Evolutionary conservation across 495 filamentous ascomycete genomes (phyloP), one percentile per base, ranked within the genome.

Genomic region (Lasiosphaeria hispida): DNA sequence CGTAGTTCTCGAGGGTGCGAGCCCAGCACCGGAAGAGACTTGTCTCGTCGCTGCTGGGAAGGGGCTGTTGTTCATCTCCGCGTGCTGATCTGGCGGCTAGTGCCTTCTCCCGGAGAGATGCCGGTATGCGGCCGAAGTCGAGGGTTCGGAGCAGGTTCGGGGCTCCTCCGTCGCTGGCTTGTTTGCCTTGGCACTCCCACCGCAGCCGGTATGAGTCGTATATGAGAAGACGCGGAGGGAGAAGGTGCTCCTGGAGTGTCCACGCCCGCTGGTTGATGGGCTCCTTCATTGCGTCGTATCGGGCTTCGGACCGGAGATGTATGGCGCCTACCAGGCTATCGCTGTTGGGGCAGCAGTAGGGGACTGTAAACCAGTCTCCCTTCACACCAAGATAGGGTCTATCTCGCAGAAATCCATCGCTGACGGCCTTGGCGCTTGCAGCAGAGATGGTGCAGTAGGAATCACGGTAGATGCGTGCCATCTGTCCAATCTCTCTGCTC

Each of bases 391-490:
- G 23, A 30, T 30, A 30, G 23, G 23, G 23, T 30, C 23, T 30
- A 5, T 30, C 23, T 30, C 5, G 23, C 23, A 30, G 23, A 30
- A 30, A 30, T 5, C 23, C 23, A 30, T 45, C 9, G 2, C 4
- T 18, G 15, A 17, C 42, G 14, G 42, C 15, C 4, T 14, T 10
- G 13, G 11, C 42, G 42, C 23, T 30, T 5, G 42, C 15, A 4
- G 42, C 42, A 18, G 42, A n/a, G 48, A 52, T n/a, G 33, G 48
- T 52, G n/a, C 14, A n/a, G 33, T 8, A 8, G 2, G 48, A 33
- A 18, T 52, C 39, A 10, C 48, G 18, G 18, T 52, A 52, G 11
- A 38, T n/a, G n/a, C 30, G n/a, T 14, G 33, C 48, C 48, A 52
- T 52, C 5, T 30, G 23, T 30, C 23, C 23, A 30, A 30, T 30